A percentile compares a stretch with the other conserved stretches of the same genome.
Conservation (phyloP, 768 basidiomycete genomes). For the Thelephora ganbajun region DNA sequence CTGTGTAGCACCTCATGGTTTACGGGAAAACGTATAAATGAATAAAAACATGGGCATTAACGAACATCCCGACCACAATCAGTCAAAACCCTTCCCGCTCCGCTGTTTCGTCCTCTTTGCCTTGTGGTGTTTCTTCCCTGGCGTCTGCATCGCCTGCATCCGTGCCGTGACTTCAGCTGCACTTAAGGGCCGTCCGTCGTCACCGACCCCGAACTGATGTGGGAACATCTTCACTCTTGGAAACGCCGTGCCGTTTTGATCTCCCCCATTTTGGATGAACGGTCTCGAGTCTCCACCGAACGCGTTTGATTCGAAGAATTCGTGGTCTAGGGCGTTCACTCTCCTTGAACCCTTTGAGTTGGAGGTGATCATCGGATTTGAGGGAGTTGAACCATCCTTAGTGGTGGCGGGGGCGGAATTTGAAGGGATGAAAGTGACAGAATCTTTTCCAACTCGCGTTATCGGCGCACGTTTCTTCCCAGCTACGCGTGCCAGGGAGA, state of each 20-base stretch:
- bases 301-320: constrained; percentile 60
- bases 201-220: constrained; percentile 68
- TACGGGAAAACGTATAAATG: no score
- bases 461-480: constrained; percentile 84
- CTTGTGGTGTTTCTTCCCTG: constrained; percentile 77
- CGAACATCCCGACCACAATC: constrained; percentile 2
- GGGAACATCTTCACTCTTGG: constrained; percentile 58
- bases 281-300: constrained; percentile 38
- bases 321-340: constrained; percentile 66
- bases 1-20: no score
- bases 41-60: no score
- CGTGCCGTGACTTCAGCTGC: constrained; percentile 18
- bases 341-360: constrained; percentile 13
- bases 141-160: not conserved
- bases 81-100: constrained; percentile 89
- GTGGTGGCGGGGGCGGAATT: constrained; percentile 13
- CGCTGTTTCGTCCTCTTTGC: constrained; percentile 73
- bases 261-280: constrained; percentile 42
- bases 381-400: constrained; percentile 13
- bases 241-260: constrained; percentile 42
- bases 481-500: constrained; percentile 40
- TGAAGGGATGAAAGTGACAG: constrained; percentile 66
- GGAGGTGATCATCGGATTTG: constrained; percentile 18
- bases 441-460: constrained; percentile 72
- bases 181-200: constrained; percentile 59